phyloP scores from a whole-genome alignment of 2,329 filamentous ascomycete species.

The Aspergillus intermedius region DNA sequence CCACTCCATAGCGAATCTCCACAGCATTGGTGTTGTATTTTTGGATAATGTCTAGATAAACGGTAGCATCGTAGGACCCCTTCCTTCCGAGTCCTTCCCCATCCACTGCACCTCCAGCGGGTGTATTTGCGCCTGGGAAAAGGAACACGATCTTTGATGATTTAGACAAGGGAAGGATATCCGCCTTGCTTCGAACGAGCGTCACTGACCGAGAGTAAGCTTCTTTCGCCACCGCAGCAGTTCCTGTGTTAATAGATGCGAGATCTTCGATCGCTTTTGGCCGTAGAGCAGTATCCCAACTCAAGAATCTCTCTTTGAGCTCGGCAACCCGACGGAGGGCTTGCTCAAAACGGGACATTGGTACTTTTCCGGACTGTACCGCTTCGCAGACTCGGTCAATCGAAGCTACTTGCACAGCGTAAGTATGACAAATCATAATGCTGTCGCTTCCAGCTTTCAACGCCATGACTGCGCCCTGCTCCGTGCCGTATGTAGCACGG shows the following conservation, averaged over 20 bases:
- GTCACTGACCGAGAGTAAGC: slow-evolving; percentile 37
- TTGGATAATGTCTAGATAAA: slow-evolving; percentile 29
- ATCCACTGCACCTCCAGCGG: slow-evolving; percentile 33
- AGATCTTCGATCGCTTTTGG: slow-evolving; percentile 13
- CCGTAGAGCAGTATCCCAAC: slow-evolving; percentile 24
- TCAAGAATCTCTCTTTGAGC: slow-evolving; percentile 33
- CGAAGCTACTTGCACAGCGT: slow-evolving; percentile 34
- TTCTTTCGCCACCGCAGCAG: slow-evolving; percentile 23
- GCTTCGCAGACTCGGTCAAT: slow-evolving; percentile 35
- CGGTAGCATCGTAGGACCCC: slow-evolving; percentile 24
- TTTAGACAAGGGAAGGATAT: slow-evolving; percentile 25
- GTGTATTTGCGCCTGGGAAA: slow-evolving; percentile 30
- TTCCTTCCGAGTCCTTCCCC: slow-evolving; percentile 30
- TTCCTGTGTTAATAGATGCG: slow-evolving; percentile 18
- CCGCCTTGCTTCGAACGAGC: slow-evolving; percentile 28
- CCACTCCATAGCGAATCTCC: slow-evolving; percentile 29
- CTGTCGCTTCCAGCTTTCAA: slow-evolving; percentile 41
- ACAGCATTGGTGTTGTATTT: slow-evolving; percentile 17
- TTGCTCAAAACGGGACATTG: slow-evolving; percentile 24
- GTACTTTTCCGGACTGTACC: slow-evolving; percentile 29
- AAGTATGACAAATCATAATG: slow-evolving; percentile 43
- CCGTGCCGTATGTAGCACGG: slow-evolving; percentile 35
- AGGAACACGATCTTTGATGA: slow-evolving; percentile 29
- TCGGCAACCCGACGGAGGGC: slow-evolving; percentile 29
- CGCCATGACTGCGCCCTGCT: slow-evolving; percentile 35